Conservation (phyloP, 805 yeast species). For the Ogataea salicorniae region DNA sequence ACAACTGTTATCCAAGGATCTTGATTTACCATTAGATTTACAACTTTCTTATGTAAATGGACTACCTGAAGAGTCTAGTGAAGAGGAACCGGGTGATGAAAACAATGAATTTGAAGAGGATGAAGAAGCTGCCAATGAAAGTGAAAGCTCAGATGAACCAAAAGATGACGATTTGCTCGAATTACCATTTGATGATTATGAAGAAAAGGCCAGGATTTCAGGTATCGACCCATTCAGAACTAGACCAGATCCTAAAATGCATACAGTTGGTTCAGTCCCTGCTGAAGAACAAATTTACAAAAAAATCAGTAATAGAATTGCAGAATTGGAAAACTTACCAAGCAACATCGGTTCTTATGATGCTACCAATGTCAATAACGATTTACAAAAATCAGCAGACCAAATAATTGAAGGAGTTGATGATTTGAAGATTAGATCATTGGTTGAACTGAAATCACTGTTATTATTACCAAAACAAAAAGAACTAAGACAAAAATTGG, state of each 20-base stretch:
- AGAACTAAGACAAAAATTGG: slow-evolving; percentile 54
- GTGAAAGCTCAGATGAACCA: not conserved
- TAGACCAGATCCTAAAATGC: slow-evolving; percentile 30
- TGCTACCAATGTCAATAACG: slow-evolving; percentile 24
- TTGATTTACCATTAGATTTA: slow-evolving; percentile 55
- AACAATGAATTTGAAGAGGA: not conserved
- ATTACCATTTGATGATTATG: slow-evolving; percentile 27
- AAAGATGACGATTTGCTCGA: slow-evolving; percentile 1
- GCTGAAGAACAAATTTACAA: slow-evolving; percentile 50
- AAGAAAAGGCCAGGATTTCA: slow-evolving; percentile 34
- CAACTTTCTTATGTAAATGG: slow-evolving; percentile 32
- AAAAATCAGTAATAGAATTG: slow-evolving; percentile 52
- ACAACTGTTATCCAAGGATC: slow-evolving; percentile 58
- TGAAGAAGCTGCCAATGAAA: slow-evolving; percentile 1
- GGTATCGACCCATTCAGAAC: slow-evolving; percentile 34
- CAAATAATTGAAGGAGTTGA: slow-evolving; percentile 45
- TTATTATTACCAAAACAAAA: slow-evolving; percentile 66
- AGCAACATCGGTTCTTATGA: slow-evolving; percentile 64
- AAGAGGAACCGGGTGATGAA: not conserved
- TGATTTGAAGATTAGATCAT: slow-evolving; percentile 55
- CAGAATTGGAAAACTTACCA: slow-evolving; percentile 61
- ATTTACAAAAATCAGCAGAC: slow-evolving; percentile 36
- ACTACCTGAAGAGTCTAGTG: slow-evolving; percentile 5
- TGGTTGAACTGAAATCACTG: slow-evolving; percentile 66
- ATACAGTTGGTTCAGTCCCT: slow-evolving; percentile 43